A percentile compares a stretch with the other conserved stretches of the same genome.
phyloP scores from a whole-genome alignment of 352 stramenopile species.

The Globisporangium emineosum region DNA sequence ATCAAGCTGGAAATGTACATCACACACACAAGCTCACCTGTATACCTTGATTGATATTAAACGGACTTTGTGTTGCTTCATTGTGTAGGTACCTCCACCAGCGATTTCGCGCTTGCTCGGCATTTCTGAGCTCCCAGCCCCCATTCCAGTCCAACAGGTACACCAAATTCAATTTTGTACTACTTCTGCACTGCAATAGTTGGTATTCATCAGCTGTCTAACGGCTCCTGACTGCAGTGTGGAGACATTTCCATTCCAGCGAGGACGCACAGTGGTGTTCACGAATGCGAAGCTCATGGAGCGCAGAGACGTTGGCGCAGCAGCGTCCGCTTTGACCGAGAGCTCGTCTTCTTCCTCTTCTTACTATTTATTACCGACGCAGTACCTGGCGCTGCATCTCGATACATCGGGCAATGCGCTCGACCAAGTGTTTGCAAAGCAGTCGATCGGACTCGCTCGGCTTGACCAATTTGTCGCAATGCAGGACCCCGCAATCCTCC shows the following conservation, averaged over 20 bases:
- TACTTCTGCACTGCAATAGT: too few relatives aligned
- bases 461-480: conserved; percentile 19
- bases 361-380: conserved; percentile 33
- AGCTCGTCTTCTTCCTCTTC: not conserved
- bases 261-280: conserved; percentile 34
- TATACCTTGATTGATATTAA: not conserved
- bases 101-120: conserved; percentile 47
- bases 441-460: conserved; percentile 12
- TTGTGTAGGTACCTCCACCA: conserved; percentile 57
- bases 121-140: conserved; percentile 22
- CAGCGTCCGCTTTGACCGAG: not conserved
- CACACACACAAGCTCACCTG: too few relatives aligned
- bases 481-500: conserved; percentile 21
- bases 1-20: conserved; percentile 27
- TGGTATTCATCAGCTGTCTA: too few relatives aligned
- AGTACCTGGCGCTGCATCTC: conserved; percentile 34
- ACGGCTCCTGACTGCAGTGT: conserved; percentile 9
- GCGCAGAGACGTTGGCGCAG: conserved; percentile 29
- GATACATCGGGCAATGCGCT: conserved; percentile 9
- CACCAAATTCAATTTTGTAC: too few relatives aligned
- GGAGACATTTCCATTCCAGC: conserved; percentile 41
- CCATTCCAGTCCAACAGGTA: conserved; percentile 24
- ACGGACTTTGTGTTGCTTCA: not conserved
- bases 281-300: conserved; percentile 62
- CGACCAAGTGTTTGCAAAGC: conserved; percentile 8